Evolutionary conservation across 805 yeast species (phyloP), one percentile per base, ranked within the genome.

Genomic region (Ogataea populi-albae): DNA sequence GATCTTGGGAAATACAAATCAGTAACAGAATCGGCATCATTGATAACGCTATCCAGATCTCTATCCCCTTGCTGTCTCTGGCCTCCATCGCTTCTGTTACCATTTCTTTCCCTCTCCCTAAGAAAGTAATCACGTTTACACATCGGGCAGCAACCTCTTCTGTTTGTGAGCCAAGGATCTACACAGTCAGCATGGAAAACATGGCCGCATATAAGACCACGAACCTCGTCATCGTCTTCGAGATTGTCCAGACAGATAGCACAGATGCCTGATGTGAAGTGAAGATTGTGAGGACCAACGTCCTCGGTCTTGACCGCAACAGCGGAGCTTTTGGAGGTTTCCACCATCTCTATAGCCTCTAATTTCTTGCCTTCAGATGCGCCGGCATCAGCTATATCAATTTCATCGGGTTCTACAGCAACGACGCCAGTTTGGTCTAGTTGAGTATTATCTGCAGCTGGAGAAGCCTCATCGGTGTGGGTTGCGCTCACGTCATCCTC

Each of bases 71-170:
- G 33, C 26, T 43, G 23, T 24, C 40, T 34, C 30, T 37, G 19
- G 17, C 32, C 15, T 9, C 21, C 17, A 9, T 14, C 30, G 32
- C 14, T 22, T 17, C 19, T 41, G 32, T 11, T 16, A 11, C 21
- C 10, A 8, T 17, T 21, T 7, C 37, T 32, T 20, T 37, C 38
- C 4, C 43, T 46, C 33, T 59, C 65, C 41, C 66, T 66, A 52
- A 64, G 63, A 49, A 69, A 75, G 54, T 79, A 80, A 54, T 79
- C 87, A 21, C 81, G 63, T 51, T 85, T 83, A 60, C 95, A 86
- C 67, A 81, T 77, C 6, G 95, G 95, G 55, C 95, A 86, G 49
- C 86, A 80, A 1, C 88, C 89, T 30, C 82, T 71, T 46, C 91
- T 66, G 44, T 75, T 73, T 3, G 77, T 79, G 30, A 86, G 64